Evolutionary conservation across 129 eudicot species (phyloP).

Genomic region (Smallanthus sonchifolius): DNA sequence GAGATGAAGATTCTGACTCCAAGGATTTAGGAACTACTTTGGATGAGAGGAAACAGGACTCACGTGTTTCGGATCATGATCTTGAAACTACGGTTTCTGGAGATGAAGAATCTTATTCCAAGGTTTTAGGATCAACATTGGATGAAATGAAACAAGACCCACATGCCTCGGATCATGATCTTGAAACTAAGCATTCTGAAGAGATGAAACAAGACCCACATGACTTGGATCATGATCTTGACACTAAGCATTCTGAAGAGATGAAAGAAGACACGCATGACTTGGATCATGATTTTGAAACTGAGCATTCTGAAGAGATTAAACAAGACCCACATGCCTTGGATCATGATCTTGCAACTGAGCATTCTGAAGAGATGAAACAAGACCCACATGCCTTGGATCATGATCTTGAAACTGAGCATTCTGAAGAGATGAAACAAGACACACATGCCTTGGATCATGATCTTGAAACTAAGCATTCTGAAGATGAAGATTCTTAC

Average conservation of each 20-base stretch:
- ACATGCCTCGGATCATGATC: not conserved
- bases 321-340: conserved; percentile 17
- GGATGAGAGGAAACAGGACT: conserved; percentile 13
- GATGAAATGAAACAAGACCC: conserved; percentile 8
- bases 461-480: conserved; percentile 20
- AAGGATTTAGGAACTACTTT: conserved; percentile 8
- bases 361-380: conserved; percentile 2
- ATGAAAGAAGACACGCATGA: not conserved
- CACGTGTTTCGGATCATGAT: conserved; percentile 8
- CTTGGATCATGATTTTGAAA: conserved; percentile 21
- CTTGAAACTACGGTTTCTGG: conserved; percentile 8
- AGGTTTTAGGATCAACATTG: conserved; percentile 18
- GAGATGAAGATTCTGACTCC: conserved; percentile 14
- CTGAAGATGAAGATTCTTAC: conserved; percentile 18
- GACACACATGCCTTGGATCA: conserved; percentile 19
- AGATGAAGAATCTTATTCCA: conserved; percentile 1
- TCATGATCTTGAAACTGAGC: conserved; percentile 21
- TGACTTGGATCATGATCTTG: not conserved
- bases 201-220: not conserved
- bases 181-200: not conserved
- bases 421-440: conserved; percentile 3
- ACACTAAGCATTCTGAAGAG: not conserved
- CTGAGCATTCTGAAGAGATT: not conserved
- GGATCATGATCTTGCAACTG: conserved; percentile 24
- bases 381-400: conserved; percentile 4